Conservation (phyloP, 108 stramenopile species). For the Pseudonitzschia pungens region DNA sequence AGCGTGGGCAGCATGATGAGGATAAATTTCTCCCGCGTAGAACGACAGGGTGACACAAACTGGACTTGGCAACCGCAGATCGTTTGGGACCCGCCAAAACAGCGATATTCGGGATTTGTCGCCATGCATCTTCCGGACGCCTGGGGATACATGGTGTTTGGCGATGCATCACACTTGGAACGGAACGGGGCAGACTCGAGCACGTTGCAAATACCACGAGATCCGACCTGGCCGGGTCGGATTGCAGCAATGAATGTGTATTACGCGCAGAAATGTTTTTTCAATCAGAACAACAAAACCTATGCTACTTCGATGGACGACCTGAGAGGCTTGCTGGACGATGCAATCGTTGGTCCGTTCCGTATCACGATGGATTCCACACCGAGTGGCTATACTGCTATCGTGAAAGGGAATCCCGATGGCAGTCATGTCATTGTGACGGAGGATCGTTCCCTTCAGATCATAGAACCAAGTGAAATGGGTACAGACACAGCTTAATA, state of each 20-base stretch:
- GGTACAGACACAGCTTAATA: too few relatives aligned
- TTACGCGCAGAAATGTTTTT: slow-evolving; percentile 64
- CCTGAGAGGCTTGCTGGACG: slow-evolving; percentile 15
- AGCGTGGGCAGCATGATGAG: slow-evolving; percentile 39
- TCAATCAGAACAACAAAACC: slow-evolving; percentile 11
- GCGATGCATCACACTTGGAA: slow-evolving; percentile 28
- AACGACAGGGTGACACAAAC: slow-evolving; percentile 54
- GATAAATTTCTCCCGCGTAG: slow-evolving; percentile 65
- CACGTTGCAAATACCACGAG: slow-evolving; percentile 10
- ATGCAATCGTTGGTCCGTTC: slow-evolving; percentile 25
- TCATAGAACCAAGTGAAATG: neutral
- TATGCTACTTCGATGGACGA: slow-evolving; percentile 23
- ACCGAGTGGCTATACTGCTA: slow-evolving; percentile 14
- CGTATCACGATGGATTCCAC: slow-evolving; percentile 12
- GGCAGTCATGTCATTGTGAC: slow-evolving; percentile 24
- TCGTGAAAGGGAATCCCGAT: slow-evolving; percentile 12
- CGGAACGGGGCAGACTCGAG: neutral
- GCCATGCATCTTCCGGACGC: slow-evolving; percentile 67
- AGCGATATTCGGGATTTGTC: slow-evolving; percentile 38
- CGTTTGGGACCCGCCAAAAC: slow-evolving; percentile 52
- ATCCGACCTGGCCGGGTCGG: slow-evolving; percentile 62
- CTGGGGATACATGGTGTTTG: slow-evolving; percentile 67
- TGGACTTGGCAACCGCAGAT: slow-evolving; percentile 77
- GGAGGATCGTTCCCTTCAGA: slow-evolving; percentile 21
- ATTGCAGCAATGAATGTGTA: slow-evolving; percentile 85